Percentiles rank a stretch among this genome's conserved stretches.
phyloP scores from a whole-genome alignment of 192 early-diverging fungal species.

The Mortierella hygrophila region DNA sequence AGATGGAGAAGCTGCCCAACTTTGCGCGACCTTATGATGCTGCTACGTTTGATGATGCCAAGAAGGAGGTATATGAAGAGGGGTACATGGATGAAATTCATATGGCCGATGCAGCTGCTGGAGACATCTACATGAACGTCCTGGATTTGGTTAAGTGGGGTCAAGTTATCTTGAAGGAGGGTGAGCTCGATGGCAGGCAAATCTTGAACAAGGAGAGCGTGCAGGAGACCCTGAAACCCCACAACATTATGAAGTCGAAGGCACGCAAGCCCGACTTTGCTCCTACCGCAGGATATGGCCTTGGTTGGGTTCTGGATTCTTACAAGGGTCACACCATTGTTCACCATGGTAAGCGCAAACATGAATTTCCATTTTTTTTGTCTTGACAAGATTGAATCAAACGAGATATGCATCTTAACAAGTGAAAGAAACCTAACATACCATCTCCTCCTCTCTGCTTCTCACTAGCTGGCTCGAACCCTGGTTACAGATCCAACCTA shows the following conservation, averaged over 20 bases:
- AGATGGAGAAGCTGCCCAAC: constrained; percentile 23
- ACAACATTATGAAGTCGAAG: neutral
- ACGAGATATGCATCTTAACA: too few relatives aligned
- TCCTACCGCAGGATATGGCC: neutral
- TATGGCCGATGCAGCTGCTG: constrained; percentile 13
- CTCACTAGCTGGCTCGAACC: constrained; percentile 18
- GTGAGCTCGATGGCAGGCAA: constrained; percentile 18
- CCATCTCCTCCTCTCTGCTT: neutral
- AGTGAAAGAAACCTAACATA: too few relatives aligned
- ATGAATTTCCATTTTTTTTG: neutral
- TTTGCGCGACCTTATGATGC: constrained; percentile 22
- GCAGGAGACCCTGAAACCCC: neutral
- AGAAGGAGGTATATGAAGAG: constrained; percentile 15
- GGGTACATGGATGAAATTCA: neutral
- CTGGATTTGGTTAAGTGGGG: constrained; percentile 26
- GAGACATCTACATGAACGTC: constrained; percentile 25
- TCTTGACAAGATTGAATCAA: too few relatives aligned
- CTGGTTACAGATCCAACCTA: constrained; percentile 20
- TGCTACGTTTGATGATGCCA: constrained; percentile 23
- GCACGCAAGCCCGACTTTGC: constrained; percentile 13
- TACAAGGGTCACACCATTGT: constrained; percentile 18
- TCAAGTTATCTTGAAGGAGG: neutral
- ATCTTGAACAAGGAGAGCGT: constrained; percentile 16
- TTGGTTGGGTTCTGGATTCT: constrained; percentile 23
- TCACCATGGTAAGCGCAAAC: neutral